Evolutionary conservation across 1,139 yeast genomes (phyloP).

Genomic region (Lodderomyces theae): DNA sequence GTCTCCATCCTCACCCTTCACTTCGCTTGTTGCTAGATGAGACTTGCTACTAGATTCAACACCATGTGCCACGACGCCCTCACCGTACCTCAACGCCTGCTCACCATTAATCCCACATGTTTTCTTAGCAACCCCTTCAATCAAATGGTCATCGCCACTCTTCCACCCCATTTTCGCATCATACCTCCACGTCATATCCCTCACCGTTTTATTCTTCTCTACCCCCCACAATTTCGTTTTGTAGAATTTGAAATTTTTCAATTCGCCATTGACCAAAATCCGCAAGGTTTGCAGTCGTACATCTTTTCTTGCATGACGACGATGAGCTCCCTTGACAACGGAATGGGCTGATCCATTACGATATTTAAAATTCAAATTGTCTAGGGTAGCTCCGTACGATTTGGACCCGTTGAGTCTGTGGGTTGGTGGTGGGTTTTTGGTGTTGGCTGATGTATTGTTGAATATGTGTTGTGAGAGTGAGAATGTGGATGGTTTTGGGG

Average conservation of each 20-base stretch:
- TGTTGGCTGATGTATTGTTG: conserved; percentile 32
- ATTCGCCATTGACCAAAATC: conserved; percentile 57
- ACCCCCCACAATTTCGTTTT: conserved; percentile 90
- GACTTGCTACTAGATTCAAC: conserved; percentile 13
- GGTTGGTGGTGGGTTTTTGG: conserved; percentile 35
- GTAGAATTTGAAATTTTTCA: conserved; percentile 55
- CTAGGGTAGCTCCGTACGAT: conserved; percentile 35
- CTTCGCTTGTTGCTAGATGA: no score
- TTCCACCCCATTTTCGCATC: conserved; percentile 55
- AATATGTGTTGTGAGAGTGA: conserved; percentile 35
- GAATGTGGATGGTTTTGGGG: conserved; percentile 17
- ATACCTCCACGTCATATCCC: conserved; percentile 64
- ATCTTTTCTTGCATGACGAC: conserved; percentile 49
- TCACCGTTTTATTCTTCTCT: conserved; percentile 59
- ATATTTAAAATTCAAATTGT: conserved; percentile 14
- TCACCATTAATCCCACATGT: conserved; percentile 26
- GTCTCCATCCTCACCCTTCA: conserved; percentile 25
- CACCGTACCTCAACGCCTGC: conserved; percentile 19
- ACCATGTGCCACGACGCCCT: neutral
- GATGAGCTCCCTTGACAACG: conserved; percentile 55
- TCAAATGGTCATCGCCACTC: conserved; percentile 76
- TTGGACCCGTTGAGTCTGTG: conserved; percentile 29
- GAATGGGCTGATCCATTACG: conserved; percentile 45
- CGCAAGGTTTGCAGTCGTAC: conserved; percentile 60
- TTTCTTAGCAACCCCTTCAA: conserved; percentile 42